Conservation (phyloP, 2,329 filamentous ascomycete species). For the Aspergillaceae sp. region DNA sequence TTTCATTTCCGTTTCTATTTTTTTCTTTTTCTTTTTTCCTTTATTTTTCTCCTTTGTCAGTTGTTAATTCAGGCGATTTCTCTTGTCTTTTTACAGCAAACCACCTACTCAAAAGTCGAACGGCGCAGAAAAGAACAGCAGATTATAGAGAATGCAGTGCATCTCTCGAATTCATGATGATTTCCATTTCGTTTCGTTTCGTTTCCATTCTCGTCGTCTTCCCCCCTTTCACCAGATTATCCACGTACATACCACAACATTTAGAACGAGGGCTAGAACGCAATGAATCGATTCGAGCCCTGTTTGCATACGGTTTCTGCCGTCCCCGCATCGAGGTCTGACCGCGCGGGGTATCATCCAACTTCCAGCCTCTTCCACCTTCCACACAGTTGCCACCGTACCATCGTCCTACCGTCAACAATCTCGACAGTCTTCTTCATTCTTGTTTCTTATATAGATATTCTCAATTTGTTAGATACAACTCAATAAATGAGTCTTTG, state of each 20-base stretch:
- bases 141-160: slow-evolving; percentile 4
- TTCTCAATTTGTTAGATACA: no score
- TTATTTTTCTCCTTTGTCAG: slow-evolving; percentile 3
- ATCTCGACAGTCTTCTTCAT: no score
- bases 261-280: neutral
- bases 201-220: slow-evolving; percentile 3
- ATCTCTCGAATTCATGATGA: neutral
- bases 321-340: no score
- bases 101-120: slow-evolving; percentile 3
- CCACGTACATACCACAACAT: no score
- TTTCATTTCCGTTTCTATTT: slow-evolving; percentile 1
- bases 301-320: neutral
- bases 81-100: slow-evolving; percentile 11
- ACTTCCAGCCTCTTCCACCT: no score
- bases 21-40: neutral
- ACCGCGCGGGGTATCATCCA: no score
- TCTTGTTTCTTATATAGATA: no score
- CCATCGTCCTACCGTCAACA: no score
- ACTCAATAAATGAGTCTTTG: no score
- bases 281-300: no score
- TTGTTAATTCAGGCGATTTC: slow-evolving; percentile 10
- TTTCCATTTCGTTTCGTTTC: slow-evolving; percentile 1
- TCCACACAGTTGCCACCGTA: no score
- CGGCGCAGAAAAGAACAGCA: slow-evolving; percentile 5
- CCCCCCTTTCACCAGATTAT: no score